Evolutionary conservation across 805 yeast species (phyloP).

Genomic region (Blastobotrys peoriensis): DNA sequence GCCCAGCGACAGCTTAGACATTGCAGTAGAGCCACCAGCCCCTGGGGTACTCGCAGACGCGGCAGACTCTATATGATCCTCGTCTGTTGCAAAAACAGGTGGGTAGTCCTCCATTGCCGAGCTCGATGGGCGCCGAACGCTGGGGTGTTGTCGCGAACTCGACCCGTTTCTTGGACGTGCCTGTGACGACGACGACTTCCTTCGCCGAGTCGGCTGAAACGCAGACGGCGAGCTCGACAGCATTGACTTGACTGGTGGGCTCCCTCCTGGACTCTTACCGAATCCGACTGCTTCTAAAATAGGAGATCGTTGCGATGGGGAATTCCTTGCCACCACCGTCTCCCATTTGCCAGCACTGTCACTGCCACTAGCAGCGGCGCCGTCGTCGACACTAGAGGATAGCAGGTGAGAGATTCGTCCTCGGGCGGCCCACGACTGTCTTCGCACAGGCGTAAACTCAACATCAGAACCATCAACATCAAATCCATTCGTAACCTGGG

Average conservation of each 20-base stretch:
- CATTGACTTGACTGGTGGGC: neutral
- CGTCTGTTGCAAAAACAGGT: neutral
- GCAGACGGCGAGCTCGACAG: neutral
- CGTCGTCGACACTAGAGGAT: neutral
- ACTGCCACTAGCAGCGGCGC: neutral
- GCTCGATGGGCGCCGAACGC: neutral
- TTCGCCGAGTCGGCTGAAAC: too few relatives aligned
- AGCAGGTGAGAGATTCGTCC: neutral
- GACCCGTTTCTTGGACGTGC: too few relatives aligned
- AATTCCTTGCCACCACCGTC: neutral
- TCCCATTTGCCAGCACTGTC: neutral
- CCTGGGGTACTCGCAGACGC: neutral
- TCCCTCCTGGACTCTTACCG: neutral
- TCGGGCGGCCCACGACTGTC: neutral
- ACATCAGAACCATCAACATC: neutral
- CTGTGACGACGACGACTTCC: too few relatives aligned
- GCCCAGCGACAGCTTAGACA: constrained; percentile 2
- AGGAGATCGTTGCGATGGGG: neutral
- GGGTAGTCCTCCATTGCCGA: too few relatives aligned
- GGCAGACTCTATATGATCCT: neutral
- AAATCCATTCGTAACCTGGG: neutral
- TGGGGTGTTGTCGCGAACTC: neutral
- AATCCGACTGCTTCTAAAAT: neutral
- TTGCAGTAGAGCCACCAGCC: neutral
- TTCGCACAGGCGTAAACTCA: neutral